phyloP scores from a whole-genome alignment of 192 early-diverging fungal species.

The Thoreauomyces humboldtii region DNA sequence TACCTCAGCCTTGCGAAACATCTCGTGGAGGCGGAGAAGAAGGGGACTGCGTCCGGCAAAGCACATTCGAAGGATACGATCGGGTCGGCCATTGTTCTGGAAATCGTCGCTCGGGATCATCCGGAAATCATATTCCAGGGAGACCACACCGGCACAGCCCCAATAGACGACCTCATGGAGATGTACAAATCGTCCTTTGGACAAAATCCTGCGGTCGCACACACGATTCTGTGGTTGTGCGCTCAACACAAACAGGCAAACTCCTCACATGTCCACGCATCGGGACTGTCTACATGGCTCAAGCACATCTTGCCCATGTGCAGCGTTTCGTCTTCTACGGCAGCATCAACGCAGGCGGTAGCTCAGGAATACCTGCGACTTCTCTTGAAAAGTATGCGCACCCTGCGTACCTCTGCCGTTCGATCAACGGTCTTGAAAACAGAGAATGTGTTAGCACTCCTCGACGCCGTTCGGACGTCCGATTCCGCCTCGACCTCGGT shows the following conservation, averaged over 20 bases:
- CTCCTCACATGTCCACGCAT: background rate
- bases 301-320: background rate
- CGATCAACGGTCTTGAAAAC: no score
- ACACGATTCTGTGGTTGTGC: conserved; percentile 21
- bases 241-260: background rate
- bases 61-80: background rate
- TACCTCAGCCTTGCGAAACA: conserved; percentile 1
- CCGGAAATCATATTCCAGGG: conserved; percentile 7
- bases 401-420: no score
- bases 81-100: background rate
- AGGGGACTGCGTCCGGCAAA: conserved; percentile 2
- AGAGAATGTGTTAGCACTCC: no score
- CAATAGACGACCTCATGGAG: conserved; percentile 6
- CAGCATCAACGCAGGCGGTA: background rate
- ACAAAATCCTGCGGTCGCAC: conserved; percentile 19
- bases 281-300: background rate
- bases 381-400: background rate
- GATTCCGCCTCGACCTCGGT: no score
- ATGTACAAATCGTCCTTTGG: conserved; percentile 8
- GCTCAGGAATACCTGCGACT: background rate
- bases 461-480: no score
- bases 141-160: background rate
- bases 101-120: conserved; percentile 3
- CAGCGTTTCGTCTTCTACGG: background rate
- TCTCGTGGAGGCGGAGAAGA: conserved; percentile 17